phyloP scores from a whole-genome alignment of 805 yeast species.

The Wickerhamiella alocasiicola region DNA sequence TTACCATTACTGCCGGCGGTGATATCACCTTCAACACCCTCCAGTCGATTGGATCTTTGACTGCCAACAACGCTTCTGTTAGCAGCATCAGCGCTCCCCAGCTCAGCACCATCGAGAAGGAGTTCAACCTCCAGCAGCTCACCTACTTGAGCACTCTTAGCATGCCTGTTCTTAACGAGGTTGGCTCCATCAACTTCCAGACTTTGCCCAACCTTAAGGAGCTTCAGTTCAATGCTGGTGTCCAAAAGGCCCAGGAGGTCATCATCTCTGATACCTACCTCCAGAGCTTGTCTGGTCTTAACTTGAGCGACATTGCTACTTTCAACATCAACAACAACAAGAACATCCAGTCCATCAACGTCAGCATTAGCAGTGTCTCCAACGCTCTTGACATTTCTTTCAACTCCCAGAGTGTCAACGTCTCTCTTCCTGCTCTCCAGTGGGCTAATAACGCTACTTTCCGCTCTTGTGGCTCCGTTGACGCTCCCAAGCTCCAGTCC shows the following conservation, averaged over 20 bases:
- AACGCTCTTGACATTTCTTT: conserved; percentile 65
- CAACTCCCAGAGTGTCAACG: conserved; percentile 71
- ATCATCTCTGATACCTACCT: conserved; percentile 34
- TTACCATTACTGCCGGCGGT: conserved; percentile 56
- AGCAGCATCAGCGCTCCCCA: conserved; percentile 63
- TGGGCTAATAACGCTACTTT: conserved; percentile 85
- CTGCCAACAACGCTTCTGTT: conserved; percentile 47
- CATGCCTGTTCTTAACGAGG: conserved; percentile 67
- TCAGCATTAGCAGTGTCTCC: conserved; percentile 61
- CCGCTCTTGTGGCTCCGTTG: conserved; percentile 64
- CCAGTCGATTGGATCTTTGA: conserved; percentile 64
- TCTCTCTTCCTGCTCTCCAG: conserved; percentile 38
- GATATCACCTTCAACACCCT: conserved; percentile 49
- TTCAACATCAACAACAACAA: conserved; percentile 80
- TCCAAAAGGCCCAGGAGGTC: conserved; percentile 61
- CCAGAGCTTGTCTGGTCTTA: conserved; percentile 30
- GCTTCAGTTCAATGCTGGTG: conserved; percentile 57
- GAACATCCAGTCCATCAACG: conserved; percentile 50
- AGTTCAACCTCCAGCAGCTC: conserved; percentile 47
- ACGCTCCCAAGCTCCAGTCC: conserved; percentile 51
- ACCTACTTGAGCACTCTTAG: conserved; percentile 55
- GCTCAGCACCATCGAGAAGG: conserved; percentile 62
- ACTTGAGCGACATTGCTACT: conserved; percentile 27
- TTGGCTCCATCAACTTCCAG: conserved; percentile 66
- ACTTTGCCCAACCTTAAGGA: conserved; percentile 74